Evolutionary conservation across 1,284 basidiomycete genomes (phyloP).

Genomic region (Clitocybe nebularis): DNA sequence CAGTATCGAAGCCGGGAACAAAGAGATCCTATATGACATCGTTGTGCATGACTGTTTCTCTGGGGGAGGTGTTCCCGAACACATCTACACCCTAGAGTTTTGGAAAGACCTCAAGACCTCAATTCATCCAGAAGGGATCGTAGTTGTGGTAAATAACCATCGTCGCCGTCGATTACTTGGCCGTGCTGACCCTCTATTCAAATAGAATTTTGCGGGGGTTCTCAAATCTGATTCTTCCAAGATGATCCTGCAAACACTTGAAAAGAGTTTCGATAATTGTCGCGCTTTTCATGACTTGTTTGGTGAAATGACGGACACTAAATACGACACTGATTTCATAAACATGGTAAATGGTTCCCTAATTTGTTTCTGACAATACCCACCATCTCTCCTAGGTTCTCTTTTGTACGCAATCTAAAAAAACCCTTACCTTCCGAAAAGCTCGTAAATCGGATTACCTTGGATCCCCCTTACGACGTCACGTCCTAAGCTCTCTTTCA

Average conservation of each 20-base stretch:
- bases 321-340: constrained; percentile 53
- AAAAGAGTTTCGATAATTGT: constrained; percentile 66
- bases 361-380: not conserved
- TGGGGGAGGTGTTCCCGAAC: constrained; percentile 79
- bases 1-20: constrained; percentile 26
- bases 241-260: constrained; percentile 67
- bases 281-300: constrained; percentile 76
- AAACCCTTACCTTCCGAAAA: constrained; percentile 62
- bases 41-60: constrained; percentile 91
- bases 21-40: constrained; percentile 54
- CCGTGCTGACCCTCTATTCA: not conserved
- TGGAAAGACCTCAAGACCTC: constrained; percentile 67
- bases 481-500: constrained; percentile 41
- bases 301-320: constrained; percentile 37
- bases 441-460: constrained; percentile 56
- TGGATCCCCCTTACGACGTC: constrained; percentile 59
- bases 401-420: constrained; percentile 66
- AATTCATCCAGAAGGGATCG: constrained; percentile 68
- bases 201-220: constrained; percentile 55
- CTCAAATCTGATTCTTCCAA: constrained; percentile 59
- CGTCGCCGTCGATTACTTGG: not conserved
- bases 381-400: constrained; percentile 62
- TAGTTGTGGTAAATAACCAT: constrained; percentile 68
- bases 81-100: constrained; percentile 80
- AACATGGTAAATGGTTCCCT: constrained; percentile 60